These are phyloP conservation scores for Alternaria incomplexa DNA, from an alignment of 2,329 filamentous ascomycete genomes.

Conservation along the genomic window DNA sequence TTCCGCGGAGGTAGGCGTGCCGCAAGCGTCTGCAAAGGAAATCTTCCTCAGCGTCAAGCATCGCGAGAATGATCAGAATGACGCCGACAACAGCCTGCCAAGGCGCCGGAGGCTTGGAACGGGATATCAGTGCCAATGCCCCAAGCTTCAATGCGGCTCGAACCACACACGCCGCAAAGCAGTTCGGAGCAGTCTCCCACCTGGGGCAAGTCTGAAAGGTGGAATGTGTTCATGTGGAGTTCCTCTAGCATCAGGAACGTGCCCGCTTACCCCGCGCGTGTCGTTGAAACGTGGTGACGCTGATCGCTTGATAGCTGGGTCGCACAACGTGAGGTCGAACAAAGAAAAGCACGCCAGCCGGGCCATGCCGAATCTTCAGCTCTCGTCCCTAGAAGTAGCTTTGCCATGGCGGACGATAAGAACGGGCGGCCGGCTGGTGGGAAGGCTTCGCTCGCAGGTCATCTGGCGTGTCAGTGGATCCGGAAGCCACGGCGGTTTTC, in stretches of 20 bases:
- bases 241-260: neutral
- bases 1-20: neutral
- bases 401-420: slow-evolving; percentile 14
- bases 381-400: slow-evolving; percentile 9
- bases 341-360: slow-evolving; percentile 13
- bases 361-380: slow-evolving; percentile 1
- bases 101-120: slow-evolving; percentile 11
- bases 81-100: slow-evolving; percentile 3
- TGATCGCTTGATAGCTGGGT: slow-evolving; percentile 4
- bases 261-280: slow-evolving; percentile 10
- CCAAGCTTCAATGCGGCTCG: slow-evolving; percentile 10
- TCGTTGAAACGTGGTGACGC: slow-evolving; percentile 7
- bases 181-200: slow-evolving; percentile 4
- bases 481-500: slow-evolving; percentile 10
- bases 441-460: slow-evolving; percentile 8
- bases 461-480: slow-evolving; percentile 24
- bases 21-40: neutral
- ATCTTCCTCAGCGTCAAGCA: neutral
- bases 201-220: slow-evolving; percentile 3
- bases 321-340: slow-evolving; percentile 9
- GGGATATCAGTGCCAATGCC: neutral
- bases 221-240: slow-evolving; percentile 1
- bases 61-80: neutral
- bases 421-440: slow-evolving; percentile 1
- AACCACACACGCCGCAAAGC: slow-evolving; percentile 3